Percentiles rank a stretch among this genome's conserved stretches.
Evolutionary conservation across 495 filamentous ascomycete species (phyloP).

Genomic region (Aspergillus cristatus): DNA sequence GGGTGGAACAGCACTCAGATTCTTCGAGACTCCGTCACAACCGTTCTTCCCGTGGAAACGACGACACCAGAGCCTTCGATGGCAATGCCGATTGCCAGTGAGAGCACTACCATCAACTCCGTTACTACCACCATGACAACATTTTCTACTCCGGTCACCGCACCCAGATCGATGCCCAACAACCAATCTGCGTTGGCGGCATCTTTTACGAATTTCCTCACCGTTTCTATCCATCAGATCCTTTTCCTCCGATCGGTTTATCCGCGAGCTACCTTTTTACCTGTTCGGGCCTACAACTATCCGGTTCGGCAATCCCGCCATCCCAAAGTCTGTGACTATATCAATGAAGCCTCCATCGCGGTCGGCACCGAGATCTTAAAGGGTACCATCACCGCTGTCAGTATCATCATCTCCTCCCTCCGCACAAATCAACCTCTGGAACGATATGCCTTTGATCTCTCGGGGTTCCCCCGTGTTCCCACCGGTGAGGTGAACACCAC

Average conservation of each 20-base stretch:
- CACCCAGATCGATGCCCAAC: conserved; percentile 34
- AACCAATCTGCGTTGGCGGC: conserved; percentile 39
- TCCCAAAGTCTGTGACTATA: conserved; percentile 84
- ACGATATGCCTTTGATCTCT: conserved; percentile 78
- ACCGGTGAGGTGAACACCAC: conserved; percentile 39
- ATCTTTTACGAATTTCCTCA: conserved; percentile 63
- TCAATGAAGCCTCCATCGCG: conserved; percentile 71
- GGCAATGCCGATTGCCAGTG: conserved; percentile 43
- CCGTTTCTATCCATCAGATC: conserved; percentile 84
- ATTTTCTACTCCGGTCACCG: conserved; percentile 35
- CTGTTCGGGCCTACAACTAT: conserved; percentile 76
- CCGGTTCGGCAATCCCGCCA: conserved; percentile 85
- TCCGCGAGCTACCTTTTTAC: conserved; percentile 68
- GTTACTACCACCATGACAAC: conserved; percentile 40
- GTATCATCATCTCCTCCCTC: conserved; percentile 62
- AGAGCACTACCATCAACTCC: conserved; percentile 30
- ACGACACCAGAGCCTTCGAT: conserved; percentile 25
- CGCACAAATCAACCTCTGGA: conserved; percentile 54
- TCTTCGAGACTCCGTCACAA: conserved; percentile 35
- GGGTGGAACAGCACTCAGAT: conserved; percentile 41
- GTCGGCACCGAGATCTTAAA: conserved; percentile 65
- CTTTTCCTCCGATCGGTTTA: conserved; percentile 83
- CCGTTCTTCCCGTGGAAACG: conserved; percentile 30
- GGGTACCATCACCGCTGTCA: conserved; percentile 60
- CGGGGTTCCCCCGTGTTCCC: conserved; percentile 58